phyloP scores from a whole-genome alignment of 768 basidiomycete genomes.

The Mycena crocata region DNA sequence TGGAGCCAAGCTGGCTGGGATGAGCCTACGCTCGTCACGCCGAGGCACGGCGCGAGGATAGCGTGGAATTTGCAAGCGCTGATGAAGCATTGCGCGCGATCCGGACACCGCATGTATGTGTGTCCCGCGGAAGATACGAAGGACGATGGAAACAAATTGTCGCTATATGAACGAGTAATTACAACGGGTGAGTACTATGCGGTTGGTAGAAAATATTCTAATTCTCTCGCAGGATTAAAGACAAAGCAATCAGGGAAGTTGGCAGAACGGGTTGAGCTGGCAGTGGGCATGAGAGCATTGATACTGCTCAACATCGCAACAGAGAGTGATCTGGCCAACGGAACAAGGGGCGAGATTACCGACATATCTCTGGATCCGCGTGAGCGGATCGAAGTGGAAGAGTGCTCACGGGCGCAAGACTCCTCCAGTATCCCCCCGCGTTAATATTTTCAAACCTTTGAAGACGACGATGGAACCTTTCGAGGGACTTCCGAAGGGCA shows the following conservation, averaged over 20 bases:
- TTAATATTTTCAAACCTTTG: too few species aligned
- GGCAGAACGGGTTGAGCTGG: slow-evolving; percentile 36
- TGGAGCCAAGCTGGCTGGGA: slow-evolving; percentile 45
- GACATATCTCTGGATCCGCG: too few species aligned
- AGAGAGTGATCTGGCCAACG: slow-evolving; percentile 20
- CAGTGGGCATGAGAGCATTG: slow-evolving; percentile 48
- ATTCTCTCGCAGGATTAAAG: background rate
- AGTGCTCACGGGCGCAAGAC: too few species aligned
- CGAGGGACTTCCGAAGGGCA: too few species aligned
- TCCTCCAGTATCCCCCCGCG: too few species aligned
- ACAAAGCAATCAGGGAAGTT: slow-evolving; percentile 16
- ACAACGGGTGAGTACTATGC: too few species aligned
- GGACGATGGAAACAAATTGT: slow-evolving; percentile 18
- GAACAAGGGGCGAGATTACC: background rate
- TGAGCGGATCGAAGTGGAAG: too few species aligned
- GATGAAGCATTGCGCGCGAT: slow-evolving; percentile 34
- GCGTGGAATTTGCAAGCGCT: slow-evolving; percentile 49
- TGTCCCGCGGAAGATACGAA: slow-evolving; percentile 40
- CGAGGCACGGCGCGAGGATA: slow-evolving; percentile 48
- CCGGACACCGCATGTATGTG: slow-evolving; percentile 38
- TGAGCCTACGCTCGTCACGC: slow-evolving; percentile 48
- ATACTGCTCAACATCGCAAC: slow-evolving; percentile 35
- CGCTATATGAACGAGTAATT: background rate
- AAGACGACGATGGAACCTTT: too few species aligned
- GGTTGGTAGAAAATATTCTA: too few species aligned